Percentiles rank a stretch among this genome's conserved stretches.
These are phyloP conservation scores for Jacaranda copaia DNA, from an alignment of 257 asterid species.

Conservation along the genomic window DNA sequence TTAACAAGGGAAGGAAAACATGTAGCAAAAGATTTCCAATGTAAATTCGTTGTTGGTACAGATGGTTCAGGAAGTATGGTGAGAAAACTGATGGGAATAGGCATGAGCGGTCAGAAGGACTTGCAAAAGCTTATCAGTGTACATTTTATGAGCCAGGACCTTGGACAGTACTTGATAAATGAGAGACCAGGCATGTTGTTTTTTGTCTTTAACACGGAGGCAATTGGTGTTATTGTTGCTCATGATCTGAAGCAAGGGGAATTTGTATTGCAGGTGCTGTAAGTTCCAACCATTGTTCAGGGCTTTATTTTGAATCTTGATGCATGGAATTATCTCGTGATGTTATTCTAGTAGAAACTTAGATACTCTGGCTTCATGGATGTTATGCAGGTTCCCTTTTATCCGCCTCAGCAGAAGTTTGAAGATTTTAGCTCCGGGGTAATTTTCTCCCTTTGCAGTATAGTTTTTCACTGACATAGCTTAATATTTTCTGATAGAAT, in stretches of 20 bases:
- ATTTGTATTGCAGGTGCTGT: conserved; percentile 87
- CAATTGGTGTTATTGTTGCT: conserved; percentile 93
- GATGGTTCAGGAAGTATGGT: conserved; percentile 93
- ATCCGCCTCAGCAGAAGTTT: conserved; percentile 93
- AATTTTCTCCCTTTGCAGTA: conserved; percentile 24
- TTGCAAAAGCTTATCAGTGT: conserved; percentile 89
- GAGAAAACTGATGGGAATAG: conserved; percentile 73
- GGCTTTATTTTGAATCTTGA: conserved; percentile 9
- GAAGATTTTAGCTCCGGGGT: conserved; percentile 81
- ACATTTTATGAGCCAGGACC: conserved; percentile 80
- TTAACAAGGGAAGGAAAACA: conserved; percentile 57
- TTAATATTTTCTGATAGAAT: conserved; percentile 14
- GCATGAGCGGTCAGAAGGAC: conserved; percentile 80
- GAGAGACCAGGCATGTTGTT: conserved; percentile 97
- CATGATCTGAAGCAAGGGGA: conserved; percentile 94
- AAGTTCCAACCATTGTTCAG: not conserved
- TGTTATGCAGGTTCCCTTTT: conserved; percentile 78
- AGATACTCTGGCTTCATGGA: conserved; percentile 14
- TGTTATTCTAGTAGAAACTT: conserved; percentile 9
- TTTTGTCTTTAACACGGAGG: conserved; percentile 83
- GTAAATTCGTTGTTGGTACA: conserved; percentile 79
- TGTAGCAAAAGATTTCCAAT: conserved; percentile 50
- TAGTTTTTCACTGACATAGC: conserved; percentile 19
- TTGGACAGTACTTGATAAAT: conserved; percentile 78
- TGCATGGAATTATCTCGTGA: not conserved